phyloP scores from a whole-genome alignment of 2,329 filamentous ascomycete species.

The Penicillium sp. region DNA sequence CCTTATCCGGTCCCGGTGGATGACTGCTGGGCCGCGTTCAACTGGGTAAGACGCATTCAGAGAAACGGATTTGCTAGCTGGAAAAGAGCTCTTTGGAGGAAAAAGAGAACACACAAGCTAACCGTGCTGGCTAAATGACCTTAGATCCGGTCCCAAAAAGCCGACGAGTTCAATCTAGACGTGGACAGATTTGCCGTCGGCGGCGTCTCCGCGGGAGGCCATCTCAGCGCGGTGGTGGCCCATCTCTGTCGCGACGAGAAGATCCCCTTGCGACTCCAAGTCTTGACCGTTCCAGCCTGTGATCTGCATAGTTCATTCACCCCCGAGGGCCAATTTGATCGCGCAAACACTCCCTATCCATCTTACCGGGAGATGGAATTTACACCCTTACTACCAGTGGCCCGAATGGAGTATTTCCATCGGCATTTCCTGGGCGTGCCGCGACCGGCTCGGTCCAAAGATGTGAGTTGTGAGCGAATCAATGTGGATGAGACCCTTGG shows the following conservation, averaged over 20 bases:
- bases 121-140: too few species aligned
- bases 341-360: conserved; percentile 32
- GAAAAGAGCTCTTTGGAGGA: too few species aligned
- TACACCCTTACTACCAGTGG: conserved; percentile 30
- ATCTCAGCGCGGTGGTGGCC: conserved; percentile 35
- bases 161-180: conserved; percentile 32
- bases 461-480: conserved; percentile 21
- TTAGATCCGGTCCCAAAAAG: conserved; percentile 29
- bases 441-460: conserved; percentile 28
- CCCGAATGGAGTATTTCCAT: conserved; percentile 38
- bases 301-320: conserved; percentile 35
- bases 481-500: not conserved
- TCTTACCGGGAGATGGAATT: conserved; percentile 38
- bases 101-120: too few species aligned
- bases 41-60: conserved; percentile 27
- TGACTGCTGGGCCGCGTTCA: conserved; percentile 37
- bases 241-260: conserved; percentile 34
- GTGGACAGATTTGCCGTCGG: conserved; percentile 32
- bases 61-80: too few species aligned
- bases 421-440: conserved; percentile 35
- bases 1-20: conserved; percentile 35
- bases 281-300: conserved; percentile 33
- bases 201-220: conserved; percentile 37
- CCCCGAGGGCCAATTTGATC: conserved; percentile 30
- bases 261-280: conserved; percentile 33